Evolutionary conservation across 1,284 basidiomycete species (phyloP).

Genomic region (Ustilago xerochloae): DNA sequence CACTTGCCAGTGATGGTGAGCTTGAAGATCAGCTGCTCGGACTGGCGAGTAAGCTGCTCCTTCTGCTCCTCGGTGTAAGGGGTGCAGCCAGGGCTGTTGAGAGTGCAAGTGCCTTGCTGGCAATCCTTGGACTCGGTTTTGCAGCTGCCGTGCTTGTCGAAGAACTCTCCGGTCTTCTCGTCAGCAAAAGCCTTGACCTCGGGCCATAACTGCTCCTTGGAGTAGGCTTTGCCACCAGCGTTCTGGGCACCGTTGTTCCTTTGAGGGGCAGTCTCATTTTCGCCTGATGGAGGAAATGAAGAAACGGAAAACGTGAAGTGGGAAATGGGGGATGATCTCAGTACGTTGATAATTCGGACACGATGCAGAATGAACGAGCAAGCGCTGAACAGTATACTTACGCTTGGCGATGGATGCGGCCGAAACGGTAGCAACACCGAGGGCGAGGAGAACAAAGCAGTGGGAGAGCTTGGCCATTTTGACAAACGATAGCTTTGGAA

Average conservation of each 20-base stretch:
- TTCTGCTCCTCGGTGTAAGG: conserved; percentile 3
- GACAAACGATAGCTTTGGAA: too few species aligned
- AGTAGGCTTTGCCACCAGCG: too few species aligned
- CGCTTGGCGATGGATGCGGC: conserved; percentile 3
- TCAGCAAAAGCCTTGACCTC: not conserved
- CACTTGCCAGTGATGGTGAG: conserved; percentile 13
- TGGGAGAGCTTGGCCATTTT: conserved; percentile 13
- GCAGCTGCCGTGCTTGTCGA: conserved; percentile 5
- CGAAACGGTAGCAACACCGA: conserved; percentile 6
- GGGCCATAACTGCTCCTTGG: not conserved
- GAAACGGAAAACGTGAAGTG: too few species aligned
- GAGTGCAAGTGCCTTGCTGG: not conserved
- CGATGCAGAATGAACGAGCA: too few species aligned
- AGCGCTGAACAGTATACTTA: too few species aligned
- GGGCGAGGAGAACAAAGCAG: conserved; percentile 3
- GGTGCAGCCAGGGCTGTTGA: conserved; percentile 1
- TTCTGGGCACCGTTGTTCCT: too few species aligned
- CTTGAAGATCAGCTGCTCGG: conserved; percentile 2
- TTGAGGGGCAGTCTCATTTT: too few species aligned
- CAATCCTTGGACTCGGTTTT: not conserved
- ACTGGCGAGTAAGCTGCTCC: not conserved
- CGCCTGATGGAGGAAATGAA: too few species aligned
- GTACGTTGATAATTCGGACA: too few species aligned
- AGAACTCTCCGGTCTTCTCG: not conserved
- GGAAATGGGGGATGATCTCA: not conserved